These are phyloP conservation scores for Solanum hybrid DNA, from an alignment of 305 asterid genomes.

Conservation along the genomic window DNA sequence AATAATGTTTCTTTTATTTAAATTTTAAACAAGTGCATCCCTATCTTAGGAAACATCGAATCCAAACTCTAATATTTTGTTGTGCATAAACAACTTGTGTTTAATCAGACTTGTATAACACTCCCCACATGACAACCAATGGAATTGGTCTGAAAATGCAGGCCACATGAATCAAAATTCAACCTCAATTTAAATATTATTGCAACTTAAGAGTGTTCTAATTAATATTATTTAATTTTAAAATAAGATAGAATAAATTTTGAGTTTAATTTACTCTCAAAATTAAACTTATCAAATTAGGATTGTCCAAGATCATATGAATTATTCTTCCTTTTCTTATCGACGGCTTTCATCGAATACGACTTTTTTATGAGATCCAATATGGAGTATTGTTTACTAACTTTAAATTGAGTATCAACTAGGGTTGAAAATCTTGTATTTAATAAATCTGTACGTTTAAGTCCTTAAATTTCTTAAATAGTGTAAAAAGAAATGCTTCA, in stretches of 20 bases:
- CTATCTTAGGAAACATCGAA: constrained; percentile 8
- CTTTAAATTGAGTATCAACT: neutral
- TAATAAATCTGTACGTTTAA: neutral
- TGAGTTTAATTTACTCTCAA: neutral
- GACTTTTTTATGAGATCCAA: neutral
- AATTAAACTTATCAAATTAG: neutral
- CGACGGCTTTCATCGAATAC: neutral
- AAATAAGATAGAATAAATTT: neutral
- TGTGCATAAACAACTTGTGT: neutral
- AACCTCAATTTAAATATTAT: neutral
- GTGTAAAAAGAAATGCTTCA: neutral
- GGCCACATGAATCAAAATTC: neutral
- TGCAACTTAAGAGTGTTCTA: neutral
- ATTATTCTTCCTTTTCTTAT: neutral
- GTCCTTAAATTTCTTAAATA: neutral
- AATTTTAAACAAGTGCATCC: neutral
- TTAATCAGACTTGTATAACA: neutral
- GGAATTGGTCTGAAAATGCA: neutral
- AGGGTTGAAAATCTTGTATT: neutral
- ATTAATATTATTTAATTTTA: neutral
- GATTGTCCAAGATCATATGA: neutral
- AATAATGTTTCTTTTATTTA: neutral
- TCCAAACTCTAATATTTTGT: neutral
- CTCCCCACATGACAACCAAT: neutral
- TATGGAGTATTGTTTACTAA: neutral